These are phyloP conservation scores for Tetrastigma voinierianum DNA, from an alignment of 164 flowering plant species.

Conservation along the genomic window DNA sequence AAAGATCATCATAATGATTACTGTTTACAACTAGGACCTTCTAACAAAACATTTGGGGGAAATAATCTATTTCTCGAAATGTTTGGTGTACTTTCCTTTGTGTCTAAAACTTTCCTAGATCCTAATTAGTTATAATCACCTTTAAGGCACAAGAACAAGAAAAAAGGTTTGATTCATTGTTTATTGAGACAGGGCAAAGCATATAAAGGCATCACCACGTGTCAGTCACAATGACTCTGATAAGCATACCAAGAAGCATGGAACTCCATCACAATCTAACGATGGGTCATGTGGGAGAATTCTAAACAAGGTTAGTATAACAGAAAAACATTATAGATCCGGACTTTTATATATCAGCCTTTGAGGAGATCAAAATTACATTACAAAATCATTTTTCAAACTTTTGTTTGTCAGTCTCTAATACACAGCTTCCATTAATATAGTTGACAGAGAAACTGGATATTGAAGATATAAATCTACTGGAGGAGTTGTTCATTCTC, in stretches of 20 bases:
- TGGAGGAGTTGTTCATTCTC: constrained; percentile 54
- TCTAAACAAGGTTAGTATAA: constrained; percentile 46
- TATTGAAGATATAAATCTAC: constrained; percentile 52
- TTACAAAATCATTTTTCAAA: neutral
- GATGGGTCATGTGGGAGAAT: constrained; percentile 49
- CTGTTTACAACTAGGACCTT: neutral
- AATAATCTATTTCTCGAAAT: neutral
- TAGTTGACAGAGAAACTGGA: constrained; percentile 57
- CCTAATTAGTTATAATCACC: neutral
- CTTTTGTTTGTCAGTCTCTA: constrained; percentile 1
- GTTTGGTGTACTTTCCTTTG: neutral
- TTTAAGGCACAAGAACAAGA: neutral
- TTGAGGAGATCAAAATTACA: too few relatives aligned
- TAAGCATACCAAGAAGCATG: constrained; percentile 25
- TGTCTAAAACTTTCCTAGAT: neutral
- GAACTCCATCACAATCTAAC: constrained; percentile 19
- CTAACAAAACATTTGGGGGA: neutral
- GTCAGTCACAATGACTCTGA: constrained; percentile 31
- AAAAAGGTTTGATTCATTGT: neutral
- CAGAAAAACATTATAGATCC: neutral
- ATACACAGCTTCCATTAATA: neutral
- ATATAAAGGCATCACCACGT: constrained; percentile 53
- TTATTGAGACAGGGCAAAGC: constrained; percentile 64
- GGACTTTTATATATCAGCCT: neutral
- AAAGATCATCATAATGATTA: neutral